Evolutionary conservation across 1,284 basidiomycete genomes (phyloP).

Genomic region (Mixia osmundae): DNA sequence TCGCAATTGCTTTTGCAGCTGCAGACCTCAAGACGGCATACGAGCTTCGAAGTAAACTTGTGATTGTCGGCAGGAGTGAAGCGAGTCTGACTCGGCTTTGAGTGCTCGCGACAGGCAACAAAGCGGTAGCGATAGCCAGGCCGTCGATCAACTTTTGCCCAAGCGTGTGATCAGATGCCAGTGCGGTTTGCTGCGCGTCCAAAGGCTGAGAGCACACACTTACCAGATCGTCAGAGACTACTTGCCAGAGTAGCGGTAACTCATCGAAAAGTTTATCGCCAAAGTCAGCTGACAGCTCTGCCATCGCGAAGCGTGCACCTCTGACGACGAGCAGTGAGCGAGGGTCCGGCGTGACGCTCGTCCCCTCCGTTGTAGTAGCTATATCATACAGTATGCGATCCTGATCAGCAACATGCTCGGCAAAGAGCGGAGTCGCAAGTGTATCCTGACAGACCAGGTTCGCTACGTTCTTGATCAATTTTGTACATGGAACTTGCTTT

Average conservation of each 20-base stretch:
- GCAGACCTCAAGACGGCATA: conserved; percentile 75
- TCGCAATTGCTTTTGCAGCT: conserved; percentile 65
- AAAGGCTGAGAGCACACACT: neutral
- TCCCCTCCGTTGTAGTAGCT: too few relatives aligned
- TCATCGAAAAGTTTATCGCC: conserved; percentile 44
- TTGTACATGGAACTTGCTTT: too few relatives aligned
- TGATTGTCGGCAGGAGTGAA: conserved; percentile 50
- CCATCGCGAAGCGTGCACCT: conserved; percentile 66
- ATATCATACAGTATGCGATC: too few relatives aligned
- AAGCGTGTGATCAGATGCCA: conserved; percentile 16
- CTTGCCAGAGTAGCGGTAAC: conserved; percentile 83
- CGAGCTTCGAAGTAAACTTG: conserved; percentile 50
- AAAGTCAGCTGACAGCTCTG: conserved; percentile 52
- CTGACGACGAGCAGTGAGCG: too few relatives aligned
- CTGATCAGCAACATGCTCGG: too few relatives aligned
- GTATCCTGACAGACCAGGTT: conserved; percentile 90
- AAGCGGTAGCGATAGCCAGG: conserved; percentile 64
- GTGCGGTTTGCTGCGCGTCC: conserved; percentile 11
- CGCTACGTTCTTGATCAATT: conserved; percentile 89
- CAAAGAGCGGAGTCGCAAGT: conserved; percentile 70
- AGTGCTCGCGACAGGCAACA: conserved; percentile 21
- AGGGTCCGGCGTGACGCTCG: too few relatives aligned
- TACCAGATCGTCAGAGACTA: conserved; percentile 55
- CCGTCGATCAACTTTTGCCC: conserved; percentile 89
- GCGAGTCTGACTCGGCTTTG: conserved; percentile 26